phyloP scores from a whole-genome alignment of 108 stramenopile species.

The Conticribra weissflogii region DNA sequence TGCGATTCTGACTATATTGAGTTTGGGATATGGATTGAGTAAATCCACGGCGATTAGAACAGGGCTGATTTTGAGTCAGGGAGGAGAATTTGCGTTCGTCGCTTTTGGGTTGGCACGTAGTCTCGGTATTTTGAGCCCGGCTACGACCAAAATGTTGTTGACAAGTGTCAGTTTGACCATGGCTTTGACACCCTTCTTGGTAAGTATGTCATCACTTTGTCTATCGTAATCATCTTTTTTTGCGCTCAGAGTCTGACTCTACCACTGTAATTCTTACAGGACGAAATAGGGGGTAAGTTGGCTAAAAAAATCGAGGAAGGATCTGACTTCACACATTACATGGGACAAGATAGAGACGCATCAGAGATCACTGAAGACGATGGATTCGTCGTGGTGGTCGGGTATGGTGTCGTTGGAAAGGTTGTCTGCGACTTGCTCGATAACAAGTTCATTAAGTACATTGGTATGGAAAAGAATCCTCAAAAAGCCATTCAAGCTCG shows the following conservation, averaged over 20 bases:
- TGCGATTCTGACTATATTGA: constrained; percentile 62
- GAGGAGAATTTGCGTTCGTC: constrained; percentile 98
- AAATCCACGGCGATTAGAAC: constrained; percentile 83
- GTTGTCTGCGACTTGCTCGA: constrained; percentile 95
- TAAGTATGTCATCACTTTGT: no score
- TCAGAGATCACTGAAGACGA: constrained; percentile 89
- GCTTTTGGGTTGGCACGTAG: constrained; percentile 92
- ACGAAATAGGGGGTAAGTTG: constrained; percentile 64
- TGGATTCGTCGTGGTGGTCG: constrained; percentile 93
- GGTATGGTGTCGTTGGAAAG: constrained; percentile 94
- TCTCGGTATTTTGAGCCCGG: constrained; percentile 75
- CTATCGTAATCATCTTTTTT: no score
- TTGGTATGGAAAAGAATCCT: constrained; percentile 94
- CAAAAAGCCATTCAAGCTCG: constrained; percentile 92
- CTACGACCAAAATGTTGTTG: constrained; percentile 87
- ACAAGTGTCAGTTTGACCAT: constrained; percentile 96
- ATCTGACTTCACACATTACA: constrained; percentile 88
- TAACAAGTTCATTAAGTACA: constrained; percentile 92
- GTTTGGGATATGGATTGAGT: constrained; percentile 83
- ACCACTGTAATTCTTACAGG: no score
- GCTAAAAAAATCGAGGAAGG: constrained; percentile 83
- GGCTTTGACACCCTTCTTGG: constrained; percentile 91
- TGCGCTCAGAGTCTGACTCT: no score
- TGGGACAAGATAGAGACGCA: constrained; percentile 89
- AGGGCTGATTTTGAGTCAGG: constrained; percentile 92